Base-by-base conservation (phyloP, 352 stramenopile species). In the Phytophthora cactorum region DNA sequence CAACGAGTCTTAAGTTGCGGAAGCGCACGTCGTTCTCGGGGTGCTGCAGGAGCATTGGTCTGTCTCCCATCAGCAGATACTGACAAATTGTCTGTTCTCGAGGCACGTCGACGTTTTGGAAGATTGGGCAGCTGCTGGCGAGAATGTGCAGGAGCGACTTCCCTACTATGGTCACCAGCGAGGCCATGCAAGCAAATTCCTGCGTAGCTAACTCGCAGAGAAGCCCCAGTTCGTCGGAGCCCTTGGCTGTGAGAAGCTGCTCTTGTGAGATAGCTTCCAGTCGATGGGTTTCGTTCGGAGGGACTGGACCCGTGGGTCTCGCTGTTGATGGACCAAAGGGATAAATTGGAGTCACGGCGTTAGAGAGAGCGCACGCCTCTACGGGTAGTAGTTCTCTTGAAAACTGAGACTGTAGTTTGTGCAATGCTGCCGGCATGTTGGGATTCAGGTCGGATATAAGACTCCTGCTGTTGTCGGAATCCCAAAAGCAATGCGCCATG, bases 11-110 rank as follows among this genome's bases (percentile, higher is more conserved):
- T 29, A 77, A 57, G 27, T 77, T 66, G 29, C 59, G 52, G 58
- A 91, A 91, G 44, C 81, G 83, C 27, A 82, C 64, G 57, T 90
- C 79, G 1, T 79, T 69, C 58, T 88, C 81, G 0, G 77, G 70
- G 46, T 90, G 77, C 8, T 75, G 73, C 25, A 88, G 70, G 15
- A 90, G 56, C 46, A 91, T 67, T 1, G 79, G 81, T 45, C 71
- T 72, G 41, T 78, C 63, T 0, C 69, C 75, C 79, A 87, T 85
- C 14, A 90, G 43, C 3, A 74, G 68, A 57, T 90, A 74, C 53
- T 79, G 70, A 45, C 79, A 88, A 51, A 90, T 66, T 5, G 72
- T 75, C 15, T 86, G 67, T 14, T 80, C 56, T 43, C 81, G 72
- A 15, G 75, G 67, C 46, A 67, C 41, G 7, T 68, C 49, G 9